A percentile compares a stretch with the other conserved stretches of the same genome.
These are phyloP conservation scores for Monilinia fructicola DNA, from an alignment of 2,329 filamentous ascomycete species.

Conservation along the genomic window DNA sequence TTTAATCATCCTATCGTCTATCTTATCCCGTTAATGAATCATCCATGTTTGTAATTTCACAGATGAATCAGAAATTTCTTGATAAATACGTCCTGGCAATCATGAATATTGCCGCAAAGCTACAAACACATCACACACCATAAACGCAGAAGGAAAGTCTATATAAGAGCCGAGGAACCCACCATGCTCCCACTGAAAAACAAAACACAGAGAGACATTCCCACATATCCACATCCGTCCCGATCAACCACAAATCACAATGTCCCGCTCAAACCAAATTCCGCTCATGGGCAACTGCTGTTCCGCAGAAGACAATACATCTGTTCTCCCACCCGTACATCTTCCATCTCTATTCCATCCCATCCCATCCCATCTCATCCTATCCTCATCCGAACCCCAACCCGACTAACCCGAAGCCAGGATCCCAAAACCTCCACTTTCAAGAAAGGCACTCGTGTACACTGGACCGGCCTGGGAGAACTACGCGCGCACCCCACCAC, in stretches of 20 bases:
- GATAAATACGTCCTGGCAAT: no score
- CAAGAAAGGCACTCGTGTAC: background rate
- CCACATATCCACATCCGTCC: no score
- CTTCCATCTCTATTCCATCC: no score
- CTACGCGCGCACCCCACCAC: no score
- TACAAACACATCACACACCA: no score
- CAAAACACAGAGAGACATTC: background rate
- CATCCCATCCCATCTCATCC: background rate
- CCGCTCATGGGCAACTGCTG: background rate
- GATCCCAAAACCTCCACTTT: background rate
- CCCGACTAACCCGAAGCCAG: background rate
- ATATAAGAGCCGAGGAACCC: no score
- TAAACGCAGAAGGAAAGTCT: no score
- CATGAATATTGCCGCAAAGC: no score
- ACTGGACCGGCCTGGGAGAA: conserved; percentile 1
- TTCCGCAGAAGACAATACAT: background rate
- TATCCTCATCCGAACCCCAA: background rate
- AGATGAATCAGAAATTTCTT: no score
- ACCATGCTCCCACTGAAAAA: background rate
- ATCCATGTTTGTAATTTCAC: no score
- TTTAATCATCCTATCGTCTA: no score
- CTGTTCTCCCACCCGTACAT: background rate
- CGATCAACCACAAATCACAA: background rate
- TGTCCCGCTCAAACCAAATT: background rate
- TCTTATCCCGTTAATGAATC: no score